Conservation (phyloP, 495 filamentous ascomycete genomes). For the Aspergillus bridgeri region DNA sequence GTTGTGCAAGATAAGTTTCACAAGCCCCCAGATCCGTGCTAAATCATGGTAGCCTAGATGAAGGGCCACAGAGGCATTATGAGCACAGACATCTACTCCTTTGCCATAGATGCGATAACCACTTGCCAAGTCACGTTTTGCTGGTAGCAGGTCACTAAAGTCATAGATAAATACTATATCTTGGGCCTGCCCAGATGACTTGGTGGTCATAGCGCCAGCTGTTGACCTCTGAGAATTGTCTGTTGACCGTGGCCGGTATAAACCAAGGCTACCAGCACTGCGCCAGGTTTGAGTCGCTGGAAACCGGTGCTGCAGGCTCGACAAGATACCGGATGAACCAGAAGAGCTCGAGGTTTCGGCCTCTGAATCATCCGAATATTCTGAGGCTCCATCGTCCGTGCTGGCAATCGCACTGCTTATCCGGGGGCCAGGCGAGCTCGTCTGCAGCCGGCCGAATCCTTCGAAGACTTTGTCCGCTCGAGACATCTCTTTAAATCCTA, state of each 20-base stretch:
- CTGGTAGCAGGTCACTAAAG: conserved; percentile 63
- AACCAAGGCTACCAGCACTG: conserved; percentile 41
- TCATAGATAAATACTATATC: conserved; percentile 69
- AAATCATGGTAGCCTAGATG: conserved; percentile 70
- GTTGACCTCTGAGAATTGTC: conserved; percentile 56
- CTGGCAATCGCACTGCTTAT: conserved; percentile 45
- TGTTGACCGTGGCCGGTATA: conserved; percentile 45
- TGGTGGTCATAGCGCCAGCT: conserved; percentile 37
- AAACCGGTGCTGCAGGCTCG: conserved; percentile 45
- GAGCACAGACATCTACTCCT: conserved; percentile 70
- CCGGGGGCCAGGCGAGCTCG: conserved; percentile 49
- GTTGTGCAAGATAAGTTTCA: conserved; percentile 71
- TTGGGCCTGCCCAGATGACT: conserved; percentile 38
- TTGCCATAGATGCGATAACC: conserved; percentile 83
- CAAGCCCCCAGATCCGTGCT: conserved; percentile 80
- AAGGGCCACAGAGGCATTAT: conserved; percentile 76
- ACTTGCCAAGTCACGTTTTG: conserved; percentile 69
- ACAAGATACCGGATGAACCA: conserved; percentile 58
- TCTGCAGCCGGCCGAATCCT: conserved; percentile 77
- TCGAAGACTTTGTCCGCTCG: conserved; percentile 74
- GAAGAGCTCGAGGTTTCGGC: conserved; percentile 68
- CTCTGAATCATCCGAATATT: conserved; percentile 64
- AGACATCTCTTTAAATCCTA: conserved; percentile 57
- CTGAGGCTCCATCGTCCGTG: conserved; percentile 50
- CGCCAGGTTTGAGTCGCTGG: conserved; percentile 54